Percentiles rank a stretch among this genome's conserved stretches.
Evolutionary conservation across 352 stramenopile genomes (phyloP).

Genomic region (Globisporangium paroecandrum): DNA sequence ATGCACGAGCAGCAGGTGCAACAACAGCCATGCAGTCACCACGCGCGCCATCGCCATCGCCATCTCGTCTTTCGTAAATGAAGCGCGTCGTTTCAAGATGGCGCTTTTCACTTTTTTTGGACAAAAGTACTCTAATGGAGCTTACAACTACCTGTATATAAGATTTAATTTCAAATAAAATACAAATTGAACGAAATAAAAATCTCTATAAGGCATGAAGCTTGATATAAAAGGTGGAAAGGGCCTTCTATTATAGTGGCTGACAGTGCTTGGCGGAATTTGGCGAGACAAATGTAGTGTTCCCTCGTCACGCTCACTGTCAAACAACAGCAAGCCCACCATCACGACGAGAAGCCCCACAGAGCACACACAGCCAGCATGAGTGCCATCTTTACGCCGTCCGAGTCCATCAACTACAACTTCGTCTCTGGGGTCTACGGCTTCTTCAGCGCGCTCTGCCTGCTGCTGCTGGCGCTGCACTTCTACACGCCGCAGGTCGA

Average conservation of each 20-base stretch:
- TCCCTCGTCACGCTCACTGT: slow-evolving; percentile 1
- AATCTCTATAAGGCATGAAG: background rate
- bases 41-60: background rate
- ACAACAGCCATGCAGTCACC: background rate
- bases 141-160: background rate
- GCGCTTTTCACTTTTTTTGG: background rate
- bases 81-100: slow-evolving; percentile 9
- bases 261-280: background rate
- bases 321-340: slow-evolving; percentile 7
- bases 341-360: background rate
- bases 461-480: slow-evolving; percentile 58
- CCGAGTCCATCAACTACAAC: slow-evolving; percentile 87
- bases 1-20: background rate
- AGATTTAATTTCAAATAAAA: background rate
- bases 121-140: background rate
- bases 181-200: background rate
- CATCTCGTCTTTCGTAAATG: slow-evolving; percentile 4
- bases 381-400: slow-evolving; percentile 55
- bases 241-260: background rate
- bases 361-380: slow-evolving; percentile 1
- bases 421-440: slow-evolving; percentile 81
- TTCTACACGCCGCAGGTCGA: slow-evolving; percentile 64
- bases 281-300: background rate
- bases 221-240: background rate
- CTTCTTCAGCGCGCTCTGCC: slow-evolving; percentile 55